A percentile compares a stretch with the other conserved stretches of the same genome.
Conservation (phyloP, 2,329 filamentous ascomycete species). For the Penicillium olsonii region DNA sequence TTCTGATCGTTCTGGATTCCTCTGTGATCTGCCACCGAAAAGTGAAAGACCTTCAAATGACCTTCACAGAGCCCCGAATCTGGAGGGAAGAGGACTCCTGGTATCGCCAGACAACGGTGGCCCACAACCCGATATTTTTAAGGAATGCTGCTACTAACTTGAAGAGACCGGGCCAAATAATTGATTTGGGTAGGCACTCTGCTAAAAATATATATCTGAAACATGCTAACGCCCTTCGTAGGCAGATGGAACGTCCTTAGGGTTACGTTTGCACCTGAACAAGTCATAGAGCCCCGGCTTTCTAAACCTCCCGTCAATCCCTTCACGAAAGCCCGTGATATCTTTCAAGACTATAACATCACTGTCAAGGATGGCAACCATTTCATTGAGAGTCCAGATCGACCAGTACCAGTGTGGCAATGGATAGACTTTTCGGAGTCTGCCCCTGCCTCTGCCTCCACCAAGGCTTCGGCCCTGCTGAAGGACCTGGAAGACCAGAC, state of each 20-base stretch:
- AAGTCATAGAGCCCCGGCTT: neutral
- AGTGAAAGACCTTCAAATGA: constrained; percentile 34
- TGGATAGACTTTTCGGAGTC: constrained; percentile 41
- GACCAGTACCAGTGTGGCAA: constrained; percentile 36
- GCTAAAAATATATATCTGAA: no score
- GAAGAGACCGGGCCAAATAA: constrained; percentile 52
- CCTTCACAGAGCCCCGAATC: constrained; percentile 44
- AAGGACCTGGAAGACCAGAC: constrained; percentile 37
- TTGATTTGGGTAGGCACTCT: constrained; percentile 57
- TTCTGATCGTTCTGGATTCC: constrained; percentile 44
- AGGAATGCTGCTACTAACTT: constrained; percentile 46
- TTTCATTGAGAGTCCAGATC: constrained; percentile 41
- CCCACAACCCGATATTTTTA: constrained; percentile 45
- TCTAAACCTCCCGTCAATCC: constrained; percentile 21
- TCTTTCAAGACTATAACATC: constrained; percentile 74
- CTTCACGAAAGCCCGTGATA: constrained; percentile 51
- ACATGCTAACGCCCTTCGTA: constrained; percentile 24
- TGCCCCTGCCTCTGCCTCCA: constrained; percentile 19
- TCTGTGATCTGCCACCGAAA: constrained; percentile 50
- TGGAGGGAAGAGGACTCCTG: constrained; percentile 62
- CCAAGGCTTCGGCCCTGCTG: constrained; percentile 31
- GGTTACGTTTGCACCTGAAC: constrained; percentile 47
- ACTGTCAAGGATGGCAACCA: constrained; percentile 45
- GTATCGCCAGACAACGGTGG: constrained; percentile 66
- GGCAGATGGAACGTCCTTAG: constrained; percentile 65